Conservation (phyloP, 495 filamentous ascomycete genomes). For the Rhypophila decipiens region DNA sequence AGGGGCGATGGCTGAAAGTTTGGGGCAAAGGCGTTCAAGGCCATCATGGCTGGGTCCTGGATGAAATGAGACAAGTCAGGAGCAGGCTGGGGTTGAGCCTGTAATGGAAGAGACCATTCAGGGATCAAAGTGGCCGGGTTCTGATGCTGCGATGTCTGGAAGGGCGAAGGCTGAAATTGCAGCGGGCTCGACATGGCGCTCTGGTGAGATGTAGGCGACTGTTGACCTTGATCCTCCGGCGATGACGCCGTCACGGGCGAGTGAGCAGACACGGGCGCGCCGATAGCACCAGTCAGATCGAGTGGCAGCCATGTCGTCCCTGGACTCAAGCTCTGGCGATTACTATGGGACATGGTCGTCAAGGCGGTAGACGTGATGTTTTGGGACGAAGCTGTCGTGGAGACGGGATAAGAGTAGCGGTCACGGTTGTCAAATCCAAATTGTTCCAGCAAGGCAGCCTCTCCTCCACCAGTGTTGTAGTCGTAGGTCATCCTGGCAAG, state of each 20-base stretch:
- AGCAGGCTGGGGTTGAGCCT: conserved; percentile 45
- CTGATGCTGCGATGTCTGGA: conserved; percentile 32
- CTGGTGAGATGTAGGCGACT: conserved; percentile 33
- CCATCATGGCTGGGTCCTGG: conserved; percentile 42
- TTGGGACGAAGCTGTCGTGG: conserved; percentile 35
- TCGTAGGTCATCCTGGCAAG: conserved; percentile 48
- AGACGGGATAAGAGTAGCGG: conserved; percentile 41
- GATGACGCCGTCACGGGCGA: conserved; percentile 38
- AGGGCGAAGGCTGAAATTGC: conserved; percentile 44
- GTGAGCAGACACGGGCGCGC: conserved; percentile 26
- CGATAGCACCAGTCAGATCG: conserved; percentile 33
- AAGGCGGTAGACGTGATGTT: conserved; percentile 39
- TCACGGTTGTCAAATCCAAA: conserved; percentile 48
- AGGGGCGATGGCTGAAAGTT: conserved; percentile 53
- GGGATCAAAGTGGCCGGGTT: conserved; percentile 39
- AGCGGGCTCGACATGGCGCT: conserved; percentile 36
- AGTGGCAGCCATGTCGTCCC: conserved; percentile 38
- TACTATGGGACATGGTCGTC: conserved; percentile 34
- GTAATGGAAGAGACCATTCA: conserved; percentile 51
- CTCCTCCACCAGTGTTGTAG: conserved; percentile 46
- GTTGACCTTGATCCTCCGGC: conserved; percentile 39
- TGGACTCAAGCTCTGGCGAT: conserved; percentile 33
- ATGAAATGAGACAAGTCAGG: conserved; percentile 49
- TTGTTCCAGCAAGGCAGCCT: conserved; percentile 47
- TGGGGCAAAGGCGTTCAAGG: conserved; percentile 40